Evolutionary conservation across 345 rosid species (phyloP), one percentile per base, ranked within the genome.

Genomic region (Pelargonium nanum): DNA sequence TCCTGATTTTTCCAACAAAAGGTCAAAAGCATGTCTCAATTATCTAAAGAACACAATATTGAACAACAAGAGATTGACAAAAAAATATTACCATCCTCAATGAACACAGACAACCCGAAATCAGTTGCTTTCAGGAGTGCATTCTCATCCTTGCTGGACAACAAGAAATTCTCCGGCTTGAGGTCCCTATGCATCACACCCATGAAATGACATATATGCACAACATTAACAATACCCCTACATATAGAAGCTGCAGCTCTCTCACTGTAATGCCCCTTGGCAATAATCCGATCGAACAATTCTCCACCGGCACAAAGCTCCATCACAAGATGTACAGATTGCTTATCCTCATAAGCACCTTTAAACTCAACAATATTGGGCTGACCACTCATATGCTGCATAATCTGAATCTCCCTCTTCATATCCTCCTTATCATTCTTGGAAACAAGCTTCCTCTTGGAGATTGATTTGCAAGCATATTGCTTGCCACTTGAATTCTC

Each of bases 231-330:
- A n/a, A 69, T 58, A 23, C 61, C 61, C 63, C 67, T 58, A 52
- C 65, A 74, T 48, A 74, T 74, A 54, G 21, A 57, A 26, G 77
- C 74, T 15, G 77, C 77, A 65, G 69, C 77, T 25, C 62, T 65
- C 65, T 74, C 77, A 0, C 70, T 60, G 53, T 74, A 74, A 61
- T 69, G 71, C 53, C 74, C 74, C 53, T 61, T 69, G 2, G 57
- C 70, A 21, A 65, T 74, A 25, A 74, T 74, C 24, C 71, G 32
- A 65, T 74, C 77, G 51, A 74, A 74, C 22, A 74, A 68, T 56
- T 74, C 77, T 56, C 77, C 74, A 12, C 77, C 77, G 45, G 77
- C 77, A 55, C 77, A 73, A 45, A 73, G 77, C 67, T 73, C 77
- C 77, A 73, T 73, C 50, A 68, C 74, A 45, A 74, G 65, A 62